Evolutionary conservation across 2,329 filamentous ascomycete species (phyloP), one percentile per base, ranked within the genome.

Genomic region (Penicillium psychrosexuale): DNA sequence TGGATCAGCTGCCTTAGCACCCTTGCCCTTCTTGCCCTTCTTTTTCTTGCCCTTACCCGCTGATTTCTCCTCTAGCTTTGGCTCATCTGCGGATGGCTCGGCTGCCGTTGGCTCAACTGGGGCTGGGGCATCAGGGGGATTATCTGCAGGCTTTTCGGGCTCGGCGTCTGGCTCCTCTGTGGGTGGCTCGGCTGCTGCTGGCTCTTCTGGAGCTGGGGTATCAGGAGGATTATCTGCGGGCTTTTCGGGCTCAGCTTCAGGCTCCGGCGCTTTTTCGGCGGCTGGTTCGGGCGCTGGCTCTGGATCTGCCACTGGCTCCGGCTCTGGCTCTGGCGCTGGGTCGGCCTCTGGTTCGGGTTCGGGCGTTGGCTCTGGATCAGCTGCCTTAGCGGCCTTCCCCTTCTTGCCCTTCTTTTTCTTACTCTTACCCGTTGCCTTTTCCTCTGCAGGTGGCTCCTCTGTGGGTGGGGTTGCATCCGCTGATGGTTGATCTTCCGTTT

Each of bases 321-420:
- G 31, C 12, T 19, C 27, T 3, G 27, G 11, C 1, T 30, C 28
- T 30, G 49, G 31, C 9, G 3, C 48, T 9, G 50, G 24, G 47
- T 55, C 53, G 17, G 56, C 47, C 17, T 47, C 37, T 30, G 55
- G 24, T 28, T 47, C 61, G 55, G 38, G 31, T 12, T 56, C 60
- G 2, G 53, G 39, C 30, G 42, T 24, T 15, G 53, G n/a, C n/a
- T 60, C 51, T 8, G 22, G 22, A 24, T 24, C 22, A n/a, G 47
- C 28, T 36, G 30, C 31, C 44, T 56, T 58, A 4, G 19, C 17
- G 22, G 30, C 38, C 39, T 60, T 60, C 15, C 8, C 34, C 45
- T 60, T 60, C 38, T 59, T 59, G 15, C 38, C 40, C 15, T 56
- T 56, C 24, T 58, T 56, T 19, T 57, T 56, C 28, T 67, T 69